Conservation (phyloP, 331 rosid species). For the Quercus tomentella region DNA sequence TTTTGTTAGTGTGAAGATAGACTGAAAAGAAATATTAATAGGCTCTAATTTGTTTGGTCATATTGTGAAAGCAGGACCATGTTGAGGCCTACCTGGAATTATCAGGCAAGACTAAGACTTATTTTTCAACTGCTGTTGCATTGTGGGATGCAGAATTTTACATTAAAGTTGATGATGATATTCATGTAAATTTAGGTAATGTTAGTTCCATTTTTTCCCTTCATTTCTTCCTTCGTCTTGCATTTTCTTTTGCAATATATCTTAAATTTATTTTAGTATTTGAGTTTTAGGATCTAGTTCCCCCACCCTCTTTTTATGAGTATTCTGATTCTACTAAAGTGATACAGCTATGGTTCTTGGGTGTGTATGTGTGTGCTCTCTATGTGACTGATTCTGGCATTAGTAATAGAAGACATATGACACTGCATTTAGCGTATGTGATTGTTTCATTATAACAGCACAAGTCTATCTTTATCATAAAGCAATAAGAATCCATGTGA, state of each 20-base stretch:
- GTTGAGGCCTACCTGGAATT: constrained; percentile 79
- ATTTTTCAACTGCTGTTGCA: constrained; percentile 74
- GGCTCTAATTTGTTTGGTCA: not conserved
- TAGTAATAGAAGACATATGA: no score
- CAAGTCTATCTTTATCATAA: no score
- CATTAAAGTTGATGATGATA: constrained; percentile 89
- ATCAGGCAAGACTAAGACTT: constrained; percentile 79
- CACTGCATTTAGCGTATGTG: no score
- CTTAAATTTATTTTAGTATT: not conserved
- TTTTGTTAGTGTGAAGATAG: not conserved
- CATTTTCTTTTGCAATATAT: not conserved
- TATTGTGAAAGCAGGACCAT: constrained; percentile 48
- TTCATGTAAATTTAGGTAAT: constrained; percentile 85
- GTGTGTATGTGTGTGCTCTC: no score
- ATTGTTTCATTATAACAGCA: no score
- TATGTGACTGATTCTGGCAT: no score
- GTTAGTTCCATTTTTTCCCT: not conserved
- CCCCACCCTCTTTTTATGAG: not conserved
- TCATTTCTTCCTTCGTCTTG: not conserved
- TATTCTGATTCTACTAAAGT: not conserved
- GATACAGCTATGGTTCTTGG: not conserved
- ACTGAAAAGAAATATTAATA: constrained; percentile 13
- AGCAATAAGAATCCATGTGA: no score
- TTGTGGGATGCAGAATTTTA: constrained; percentile 91
- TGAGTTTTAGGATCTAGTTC: not conserved